Base-by-base conservation (phyloP, 352 stramenopile species). In the Phytophthora meadii region DNA sequence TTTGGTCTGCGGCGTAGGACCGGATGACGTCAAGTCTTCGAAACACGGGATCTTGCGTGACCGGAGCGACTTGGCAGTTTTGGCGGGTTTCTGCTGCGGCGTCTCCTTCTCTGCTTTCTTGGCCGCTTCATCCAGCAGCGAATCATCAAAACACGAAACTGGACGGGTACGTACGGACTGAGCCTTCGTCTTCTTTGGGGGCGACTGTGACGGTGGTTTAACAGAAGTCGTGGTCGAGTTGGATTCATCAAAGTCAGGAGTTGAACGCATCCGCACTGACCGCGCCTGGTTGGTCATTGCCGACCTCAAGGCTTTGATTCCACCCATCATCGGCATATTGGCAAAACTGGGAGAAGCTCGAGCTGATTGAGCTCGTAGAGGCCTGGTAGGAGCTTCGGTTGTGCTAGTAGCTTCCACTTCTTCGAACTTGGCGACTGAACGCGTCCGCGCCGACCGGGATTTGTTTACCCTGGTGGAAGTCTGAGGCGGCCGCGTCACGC, bases 341-440 rank as follows among this genome's bases (percentile, higher is more conserved):
- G 40, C 34, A 28, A 65, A 65, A 27, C 9, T 45, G 14, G 52
- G 22, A 51, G 28, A 36, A n/a, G 54, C n/a, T 49, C 68, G 55
- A 51, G 52, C 56, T 5, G 68, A 76, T 37, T 69, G 65, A n/a
- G 62, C 47, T 22, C 42, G 54, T 5, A 34, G 28, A 22, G 37
- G 14, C 50, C 63, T 22, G 25, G 46, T 48, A 17, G 47, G 15
- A 17, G 22, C 10, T 48, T 65, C 44, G 5, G 39, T 34, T 4
- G 19, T 30, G 2, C 44, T 37, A 22, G 34, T 11, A 17, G 51
- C 24, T 48, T 68, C 46, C 5, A 59, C 56, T 27, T 65, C 42
- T 22, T 62, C 57, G 22, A 69, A 69, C 40, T 65, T 69, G 22
- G 62, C 41, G 37, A 68, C 41, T 14, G 68, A 72, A 27, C 57